Evolutionary conservation across 2,329 filamentous ascomycete genomes (phyloP).

Genomic region (Plectosphaerella cucumerina): DNA sequence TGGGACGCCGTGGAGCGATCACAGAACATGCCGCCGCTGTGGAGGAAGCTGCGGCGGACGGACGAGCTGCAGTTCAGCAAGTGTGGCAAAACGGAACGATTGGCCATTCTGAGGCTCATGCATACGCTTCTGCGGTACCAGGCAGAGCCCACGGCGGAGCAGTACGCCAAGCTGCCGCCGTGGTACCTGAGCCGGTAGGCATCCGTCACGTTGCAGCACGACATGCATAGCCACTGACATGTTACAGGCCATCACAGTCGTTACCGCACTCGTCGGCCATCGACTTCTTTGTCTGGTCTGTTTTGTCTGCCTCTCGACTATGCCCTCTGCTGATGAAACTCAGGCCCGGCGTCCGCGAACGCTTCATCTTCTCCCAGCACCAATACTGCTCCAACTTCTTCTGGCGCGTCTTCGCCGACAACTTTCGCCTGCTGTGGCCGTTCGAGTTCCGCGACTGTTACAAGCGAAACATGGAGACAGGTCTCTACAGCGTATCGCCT

Average conservation of each 20-base stretch:
- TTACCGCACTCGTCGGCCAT: conserved; percentile 23
- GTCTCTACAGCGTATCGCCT: conserved; percentile 16
- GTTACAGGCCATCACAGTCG: conserved; percentile 21
- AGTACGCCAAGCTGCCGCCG: conserved; percentile 15
- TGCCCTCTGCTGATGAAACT: background rate
- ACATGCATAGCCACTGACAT: background rate
- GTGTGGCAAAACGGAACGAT: conserved; percentile 15
- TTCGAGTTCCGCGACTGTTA: conserved; percentile 20
- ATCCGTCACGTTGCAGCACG: too few species aligned
- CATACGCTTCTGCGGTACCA: conserved; percentile 20
- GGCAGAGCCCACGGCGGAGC: conserved; percentile 16
- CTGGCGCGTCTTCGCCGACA: conserved; percentile 19
- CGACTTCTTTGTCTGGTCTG: conserved; percentile 25
- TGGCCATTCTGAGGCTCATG: conserved; percentile 20
- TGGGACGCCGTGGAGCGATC: conserved; percentile 20
- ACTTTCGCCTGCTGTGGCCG: conserved; percentile 17
- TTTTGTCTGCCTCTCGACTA: background rate
- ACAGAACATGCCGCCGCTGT: conserved; percentile 18
- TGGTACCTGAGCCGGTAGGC: conserved; percentile 21
- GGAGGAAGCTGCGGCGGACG: conserved; percentile 18
- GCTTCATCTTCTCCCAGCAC: conserved; percentile 21
- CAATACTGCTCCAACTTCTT: conserved; percentile 23
- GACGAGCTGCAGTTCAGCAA: conserved; percentile 18
- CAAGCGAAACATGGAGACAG: conserved; percentile 13
- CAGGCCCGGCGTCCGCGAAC: conserved; percentile 23